These are phyloP conservation scores for Nelumbo lutea DNA, from an alignment of 164 flowering plant species.

Conservation along the genomic window DNA sequence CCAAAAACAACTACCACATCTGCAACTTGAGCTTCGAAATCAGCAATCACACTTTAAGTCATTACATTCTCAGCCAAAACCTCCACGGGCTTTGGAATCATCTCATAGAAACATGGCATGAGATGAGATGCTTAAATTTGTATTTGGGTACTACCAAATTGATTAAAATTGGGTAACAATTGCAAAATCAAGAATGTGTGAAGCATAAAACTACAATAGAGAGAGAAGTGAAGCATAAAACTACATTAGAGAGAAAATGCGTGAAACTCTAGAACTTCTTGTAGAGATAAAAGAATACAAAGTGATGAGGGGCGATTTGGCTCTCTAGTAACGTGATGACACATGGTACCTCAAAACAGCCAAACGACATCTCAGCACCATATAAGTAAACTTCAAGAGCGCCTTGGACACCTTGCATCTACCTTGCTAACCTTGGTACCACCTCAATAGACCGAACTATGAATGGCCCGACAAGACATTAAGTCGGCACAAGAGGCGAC, in stretches of 20 bases:
- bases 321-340: no score
- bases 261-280: constrained; percentile 12
- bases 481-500: no score
- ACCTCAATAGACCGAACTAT: no score
- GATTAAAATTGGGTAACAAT: constrained; percentile 7
- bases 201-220: background rate
- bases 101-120: background rate
- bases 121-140: constrained; percentile 8
- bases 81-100: background rate
- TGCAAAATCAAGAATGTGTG: constrained; percentile 10
- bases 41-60: constrained; percentile 13
- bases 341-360: no score
- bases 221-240: background rate
- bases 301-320: background rate
- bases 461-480: no score
- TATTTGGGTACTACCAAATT: background rate
- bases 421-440: no score
- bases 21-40: constrained; percentile 8
- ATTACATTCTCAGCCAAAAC: constrained; percentile 11
- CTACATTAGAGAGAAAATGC: constrained; percentile 1
- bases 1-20: background rate
- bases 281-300: background rate
- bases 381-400: no score
- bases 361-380: no score
- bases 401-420: no score